These are phyloP conservation scores for Ogataea thermomethanolica DNA, from an alignment of 805 yeast genomes.

Conservation along the genomic window DNA sequence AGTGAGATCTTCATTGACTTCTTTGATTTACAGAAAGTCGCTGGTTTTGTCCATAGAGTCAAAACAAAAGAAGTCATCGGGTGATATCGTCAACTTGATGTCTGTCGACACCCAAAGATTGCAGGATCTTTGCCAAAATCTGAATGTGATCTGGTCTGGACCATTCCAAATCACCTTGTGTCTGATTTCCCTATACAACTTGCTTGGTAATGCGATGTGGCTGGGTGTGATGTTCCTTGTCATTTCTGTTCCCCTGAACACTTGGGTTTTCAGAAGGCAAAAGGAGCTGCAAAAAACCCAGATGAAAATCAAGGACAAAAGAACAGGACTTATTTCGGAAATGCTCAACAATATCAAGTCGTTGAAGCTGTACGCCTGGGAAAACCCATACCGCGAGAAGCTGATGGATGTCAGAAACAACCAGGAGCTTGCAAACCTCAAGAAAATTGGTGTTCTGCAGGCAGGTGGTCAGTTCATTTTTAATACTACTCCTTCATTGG, in stretches of 20 bases:
- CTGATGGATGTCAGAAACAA: constrained; percentile 82
- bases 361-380: constrained; percentile 95
- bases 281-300: constrained; percentile 75
- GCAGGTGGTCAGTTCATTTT: constrained; percentile 75
- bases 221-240: constrained; percentile 82
- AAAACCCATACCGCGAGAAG: constrained; percentile 71
- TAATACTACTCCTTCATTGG: constrained; percentile 84
- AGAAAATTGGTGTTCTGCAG: constrained; percentile 64
- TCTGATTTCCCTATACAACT: constrained; percentile 62
- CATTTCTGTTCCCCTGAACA: constrained; percentile 77
- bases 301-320: constrained; percentile 87
- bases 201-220: constrained; percentile 92
- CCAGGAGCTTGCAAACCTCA: constrained; percentile 74
- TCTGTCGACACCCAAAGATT: constrained; percentile 89
- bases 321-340: constrained; percentile 86
- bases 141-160: constrained; percentile 86
- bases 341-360: constrained; percentile 90
- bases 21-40: constrained; percentile 66
- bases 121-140: constrained; percentile 75
- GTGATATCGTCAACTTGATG: constrained; percentile 93
- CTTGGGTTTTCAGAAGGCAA: constrained; percentile 61
- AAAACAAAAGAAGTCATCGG: constrained; percentile 69
- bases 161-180: constrained; percentile 85
- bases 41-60: constrained; percentile 69
- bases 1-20: constrained; percentile 64